Conservation (phyloP, 2,329 filamentous ascomycete genomes). For the Cercospora brassicicola region DNA sequence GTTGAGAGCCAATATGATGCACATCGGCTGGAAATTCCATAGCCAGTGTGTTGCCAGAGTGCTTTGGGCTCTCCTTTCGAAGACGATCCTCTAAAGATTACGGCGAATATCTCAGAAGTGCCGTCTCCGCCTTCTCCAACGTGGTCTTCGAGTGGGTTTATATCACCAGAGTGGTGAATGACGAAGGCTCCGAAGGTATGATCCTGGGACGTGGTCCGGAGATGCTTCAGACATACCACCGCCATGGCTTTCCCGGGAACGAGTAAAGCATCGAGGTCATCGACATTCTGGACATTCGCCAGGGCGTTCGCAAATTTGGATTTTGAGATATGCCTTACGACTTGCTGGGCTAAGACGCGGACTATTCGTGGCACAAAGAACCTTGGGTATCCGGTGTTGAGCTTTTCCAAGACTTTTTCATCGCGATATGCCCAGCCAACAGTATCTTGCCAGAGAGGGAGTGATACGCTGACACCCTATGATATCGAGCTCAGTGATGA, state of each 20-base stretch:
- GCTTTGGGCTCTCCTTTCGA: neutral
- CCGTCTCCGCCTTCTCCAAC: neutral
- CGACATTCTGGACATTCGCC: neutral
- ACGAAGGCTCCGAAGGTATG: neutral
- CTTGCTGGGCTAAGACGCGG: neutral
- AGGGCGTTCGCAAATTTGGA: neutral
- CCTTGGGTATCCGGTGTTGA: neutral
- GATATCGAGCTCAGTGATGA: neutral
- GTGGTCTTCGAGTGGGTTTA: neutral
- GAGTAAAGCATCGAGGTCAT: neutral
- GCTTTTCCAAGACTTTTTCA: neutral
- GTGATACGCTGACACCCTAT: neutral
- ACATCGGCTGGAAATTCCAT: neutral
- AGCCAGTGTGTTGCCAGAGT: neutral
- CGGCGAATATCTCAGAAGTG: neutral
- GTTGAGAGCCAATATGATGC: neutral
- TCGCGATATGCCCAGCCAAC: neutral
- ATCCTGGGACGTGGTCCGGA: neutral
- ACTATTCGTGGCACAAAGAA: neutral
- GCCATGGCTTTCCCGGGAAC: neutral
- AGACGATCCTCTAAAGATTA: neutral
- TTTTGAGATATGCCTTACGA: neutral
- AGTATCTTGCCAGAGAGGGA: neutral
- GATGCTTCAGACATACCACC: neutral
- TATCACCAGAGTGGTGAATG: neutral